Conservation (phyloP, 164 flowering plant genomes). For the Vitis amurensis region DNA sequence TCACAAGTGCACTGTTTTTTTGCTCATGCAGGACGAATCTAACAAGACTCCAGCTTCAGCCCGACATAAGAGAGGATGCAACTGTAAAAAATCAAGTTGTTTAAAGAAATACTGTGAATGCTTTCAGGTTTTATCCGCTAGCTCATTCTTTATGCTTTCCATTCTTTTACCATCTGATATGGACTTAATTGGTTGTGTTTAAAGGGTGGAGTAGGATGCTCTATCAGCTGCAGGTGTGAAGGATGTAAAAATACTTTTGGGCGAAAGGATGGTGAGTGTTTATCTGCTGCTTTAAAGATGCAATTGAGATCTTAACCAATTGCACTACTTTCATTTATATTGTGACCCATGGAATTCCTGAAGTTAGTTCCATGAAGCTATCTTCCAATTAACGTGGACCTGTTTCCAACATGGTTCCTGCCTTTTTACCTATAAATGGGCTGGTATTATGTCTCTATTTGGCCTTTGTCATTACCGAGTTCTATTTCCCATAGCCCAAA, state of each 20-base stretch:
- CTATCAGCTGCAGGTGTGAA: slow-evolving; percentile 44
- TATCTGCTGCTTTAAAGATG: background rate
- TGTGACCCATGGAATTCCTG: background rate
- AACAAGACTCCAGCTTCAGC: slow-evolving; percentile 46
- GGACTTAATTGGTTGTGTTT: background rate
- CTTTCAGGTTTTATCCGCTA: slow-evolving; percentile 30
- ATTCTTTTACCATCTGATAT: slow-evolving; percentile 2
- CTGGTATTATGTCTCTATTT: background rate
- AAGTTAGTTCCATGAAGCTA: background rate
- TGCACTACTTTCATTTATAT: background rate
- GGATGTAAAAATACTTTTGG: slow-evolving; percentile 43
- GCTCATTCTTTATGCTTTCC: background rate
- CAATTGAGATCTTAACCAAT: background rate
- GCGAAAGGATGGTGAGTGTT: slow-evolving; percentile 37
- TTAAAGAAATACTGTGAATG: slow-evolving; percentile 55
- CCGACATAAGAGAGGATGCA: slow-evolving; percentile 47
- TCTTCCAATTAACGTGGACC: background rate
- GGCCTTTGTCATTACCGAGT: background rate
- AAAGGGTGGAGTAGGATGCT: slow-evolving; percentile 52
- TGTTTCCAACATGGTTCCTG: background rate
- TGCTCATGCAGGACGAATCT: slow-evolving; percentile 27
- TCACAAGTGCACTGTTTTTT: background rate
- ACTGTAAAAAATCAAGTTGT: slow-evolving; percentile 46
- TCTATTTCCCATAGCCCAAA: background rate
- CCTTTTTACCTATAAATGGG: background rate